Conservation (phyloP, 2,329 filamentous ascomycete genomes). For the Cladosporium sp. region DNA sequence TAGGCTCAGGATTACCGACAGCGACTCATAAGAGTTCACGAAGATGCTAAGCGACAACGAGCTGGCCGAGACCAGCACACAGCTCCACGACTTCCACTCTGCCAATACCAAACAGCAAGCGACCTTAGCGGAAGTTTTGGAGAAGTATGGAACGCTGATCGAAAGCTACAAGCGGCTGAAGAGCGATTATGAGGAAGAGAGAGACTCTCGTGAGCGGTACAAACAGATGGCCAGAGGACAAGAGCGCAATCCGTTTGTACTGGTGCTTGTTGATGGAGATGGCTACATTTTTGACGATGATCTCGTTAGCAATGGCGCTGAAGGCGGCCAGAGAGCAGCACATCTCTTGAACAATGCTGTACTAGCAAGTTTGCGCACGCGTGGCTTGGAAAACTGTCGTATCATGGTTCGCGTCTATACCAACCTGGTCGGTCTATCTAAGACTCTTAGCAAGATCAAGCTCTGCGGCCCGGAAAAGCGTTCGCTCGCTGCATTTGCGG, state of each 20-base stretch:
- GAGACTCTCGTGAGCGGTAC: constrained; percentile 51
- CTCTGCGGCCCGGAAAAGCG: constrained; percentile 53
- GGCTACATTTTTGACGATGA: constrained; percentile 46
- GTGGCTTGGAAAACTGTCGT: constrained; percentile 49
- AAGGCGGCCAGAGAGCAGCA: constrained; percentile 56
- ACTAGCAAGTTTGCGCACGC: constrained; percentile 41
- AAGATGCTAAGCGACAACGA: constrained; percentile 17
- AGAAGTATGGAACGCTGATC: constrained; percentile 45
- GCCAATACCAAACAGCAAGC: constrained; percentile 19
- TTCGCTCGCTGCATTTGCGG: constrained; percentile 52
- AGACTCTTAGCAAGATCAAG: constrained; percentile 46
- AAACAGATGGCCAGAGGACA: constrained; percentile 47
- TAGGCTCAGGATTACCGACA: neutral
- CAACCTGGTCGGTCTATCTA: constrained; percentile 43
- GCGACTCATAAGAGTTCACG: neutral
- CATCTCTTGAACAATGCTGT: constrained; percentile 51
- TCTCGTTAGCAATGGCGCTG: constrained; percentile 28
- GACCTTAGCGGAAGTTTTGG: constrained; percentile 31
- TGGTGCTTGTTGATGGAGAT: constrained; percentile 61
- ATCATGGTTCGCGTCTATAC: constrained; percentile 46
- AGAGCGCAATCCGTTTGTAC: constrained; percentile 55
- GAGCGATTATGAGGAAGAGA: constrained; percentile 55
- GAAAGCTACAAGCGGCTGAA: constrained; percentile 53
- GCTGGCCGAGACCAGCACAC: constrained; percentile 12
- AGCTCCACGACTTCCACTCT: constrained; percentile 23